Base-by-base conservation (phyloP, 1,284 basidiomycete species). In the Cryptococcus deneoformans region DNA sequence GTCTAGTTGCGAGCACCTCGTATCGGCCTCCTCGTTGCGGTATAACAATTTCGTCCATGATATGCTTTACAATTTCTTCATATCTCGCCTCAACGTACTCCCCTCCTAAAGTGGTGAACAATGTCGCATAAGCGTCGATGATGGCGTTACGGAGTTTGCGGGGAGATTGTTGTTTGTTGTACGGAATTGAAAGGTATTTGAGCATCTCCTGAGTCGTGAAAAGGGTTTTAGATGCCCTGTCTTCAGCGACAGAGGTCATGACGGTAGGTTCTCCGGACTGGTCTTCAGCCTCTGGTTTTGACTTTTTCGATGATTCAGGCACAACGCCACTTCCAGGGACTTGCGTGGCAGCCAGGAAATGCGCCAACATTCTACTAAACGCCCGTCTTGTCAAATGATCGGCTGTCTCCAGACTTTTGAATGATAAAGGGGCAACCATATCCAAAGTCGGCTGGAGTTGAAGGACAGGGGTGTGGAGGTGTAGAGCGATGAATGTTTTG, bases 61-160 rank as follows among this genome's bases (percentile, higher is more conserved):
- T 77, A 73, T 99, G 94, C 40, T 80, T 80, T 39, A 92, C 82
- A 56, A 98, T 84, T 40, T 87, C 81, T 9, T 85, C 80, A 68
- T 96, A 99, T 72, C 95, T 89, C 35, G 79, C 75, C 72, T 97
- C 93, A 45, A 92, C 85, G 76, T 91, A 99, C 0, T 78, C 73
- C 0, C 86, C 62, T 0, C 93, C 95, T 5, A 98, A 85, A 6
- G 83, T 81, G 0, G 83, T 84, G 56, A 98, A 82, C 1, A 96
- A 78, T 0, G 88, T 85, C 2, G 86, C 84, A 69, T 98, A 98
- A 64, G 92, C 87, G 67, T 96, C 91, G 70, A 97, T 87, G 38
- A 98, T 83, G 5, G 91, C 92, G 43, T 91, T 86, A 24, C 88
- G 84, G 1, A 85, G 84, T 74, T 87, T 87, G 53, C 89, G 85